These are phyloP conservation scores for Fusarium sp. DNA, from an alignment of 2,329 filamentous ascomycete genomes.

Conservation along the genomic window DNA sequence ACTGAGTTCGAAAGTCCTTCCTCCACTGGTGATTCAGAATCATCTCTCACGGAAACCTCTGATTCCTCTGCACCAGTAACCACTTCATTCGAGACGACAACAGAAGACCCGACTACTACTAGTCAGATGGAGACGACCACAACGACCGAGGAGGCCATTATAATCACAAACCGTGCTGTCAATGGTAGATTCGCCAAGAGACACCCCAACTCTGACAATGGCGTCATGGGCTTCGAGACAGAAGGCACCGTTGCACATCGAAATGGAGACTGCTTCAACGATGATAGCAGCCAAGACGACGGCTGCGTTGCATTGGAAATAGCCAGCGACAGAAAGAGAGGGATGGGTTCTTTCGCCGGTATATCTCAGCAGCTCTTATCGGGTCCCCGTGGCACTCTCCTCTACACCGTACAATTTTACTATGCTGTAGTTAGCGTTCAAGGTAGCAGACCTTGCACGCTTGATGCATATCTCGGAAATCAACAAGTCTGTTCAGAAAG, in stretches of 20 bases:
- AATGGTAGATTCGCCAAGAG: conserved; percentile 2
- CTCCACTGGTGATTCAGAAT: too few species aligned
- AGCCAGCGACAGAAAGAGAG: neutral
- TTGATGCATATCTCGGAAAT: neutral
- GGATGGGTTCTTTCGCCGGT: neutral
- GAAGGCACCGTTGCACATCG: neutral
- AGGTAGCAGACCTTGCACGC: neutral
- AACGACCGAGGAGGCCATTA: neutral
- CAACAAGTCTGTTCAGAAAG: neutral
- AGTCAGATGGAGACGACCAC: neutral
- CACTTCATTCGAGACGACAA: neutral
- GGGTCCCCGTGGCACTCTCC: neutral
- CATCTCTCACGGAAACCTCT: neutral
- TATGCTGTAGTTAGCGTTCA: neutral
- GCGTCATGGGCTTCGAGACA: neutral
- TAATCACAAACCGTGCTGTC: neutral
- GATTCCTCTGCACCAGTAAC: neutral
- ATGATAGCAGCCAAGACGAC: neutral
- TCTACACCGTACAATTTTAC: conserved; percentile 28
- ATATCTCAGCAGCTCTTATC: conserved; percentile 4
- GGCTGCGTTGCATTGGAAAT: neutral
- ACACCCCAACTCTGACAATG: neutral
- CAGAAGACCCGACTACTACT: neutral
- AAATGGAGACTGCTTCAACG: neutral
- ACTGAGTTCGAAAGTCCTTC: too few species aligned